Conservation (phyloP, 352 stramenopile species). For the Paralagenidium karlingii region DNA sequence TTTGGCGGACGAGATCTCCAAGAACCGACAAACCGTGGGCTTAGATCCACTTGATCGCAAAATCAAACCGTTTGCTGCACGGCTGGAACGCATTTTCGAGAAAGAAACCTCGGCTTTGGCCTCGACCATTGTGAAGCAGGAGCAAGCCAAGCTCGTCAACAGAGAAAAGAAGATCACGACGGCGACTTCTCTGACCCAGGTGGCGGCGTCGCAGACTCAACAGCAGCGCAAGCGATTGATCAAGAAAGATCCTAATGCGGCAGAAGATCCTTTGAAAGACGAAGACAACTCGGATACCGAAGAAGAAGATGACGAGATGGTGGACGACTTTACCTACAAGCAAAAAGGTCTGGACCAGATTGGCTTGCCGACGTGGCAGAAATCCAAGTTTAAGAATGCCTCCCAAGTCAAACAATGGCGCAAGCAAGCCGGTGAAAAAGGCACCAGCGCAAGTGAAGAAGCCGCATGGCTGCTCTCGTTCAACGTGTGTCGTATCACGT, state of each 20-base stretch:
- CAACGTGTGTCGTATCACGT: constrained; percentile 88
- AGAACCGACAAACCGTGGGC: constrained; percentile 32
- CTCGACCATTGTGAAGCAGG: constrained; percentile 1
- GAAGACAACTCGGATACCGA: constrained; percentile 29
- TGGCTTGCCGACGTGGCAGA: constrained; percentile 39
- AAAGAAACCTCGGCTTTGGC: constrained; percentile 16
- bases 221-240: too few relatives aligned
- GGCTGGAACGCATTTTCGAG: constrained; percentile 56
- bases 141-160: background rate
- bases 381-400: constrained; percentile 34
- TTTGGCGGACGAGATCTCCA: constrained; percentile 46
- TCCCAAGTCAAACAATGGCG: constrained; percentile 37
- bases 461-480: constrained; percentile 71
- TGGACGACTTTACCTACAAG: constrained; percentile 44
- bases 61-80: constrained; percentile 48
- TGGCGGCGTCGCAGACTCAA: too few relatives aligned
- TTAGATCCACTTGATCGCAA: constrained; percentile 52
- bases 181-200: too few relatives aligned
- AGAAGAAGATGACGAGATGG: constrained; percentile 32
- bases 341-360: constrained; percentile 48
- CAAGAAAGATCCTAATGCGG: background rate
- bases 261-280: constrained; percentile 2
- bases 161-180: background rate
- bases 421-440: constrained; percentile 28
- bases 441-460: constrained; percentile 51